Percentiles rank a stretch among this genome's conserved stretches.
These are phyloP conservation scores for Pezicula radicicola DNA, from an alignment of 2,329 filamentous ascomycete species.

Conservation along the genomic window DNA sequence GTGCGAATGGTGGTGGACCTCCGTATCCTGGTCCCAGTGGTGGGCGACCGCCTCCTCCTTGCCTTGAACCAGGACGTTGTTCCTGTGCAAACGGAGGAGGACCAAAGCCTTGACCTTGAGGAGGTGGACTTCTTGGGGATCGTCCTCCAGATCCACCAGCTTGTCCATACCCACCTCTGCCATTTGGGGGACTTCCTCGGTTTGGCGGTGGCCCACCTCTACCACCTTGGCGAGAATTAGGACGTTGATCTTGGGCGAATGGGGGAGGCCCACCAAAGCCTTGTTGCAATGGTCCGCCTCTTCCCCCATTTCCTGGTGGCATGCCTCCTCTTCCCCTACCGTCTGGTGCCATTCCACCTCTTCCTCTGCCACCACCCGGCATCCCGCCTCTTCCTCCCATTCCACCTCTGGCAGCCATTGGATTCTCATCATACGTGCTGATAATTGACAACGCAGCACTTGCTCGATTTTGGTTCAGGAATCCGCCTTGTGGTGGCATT, in stretches of 20 bases:
- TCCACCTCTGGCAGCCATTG: background rate
- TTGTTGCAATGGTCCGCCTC: background rate
- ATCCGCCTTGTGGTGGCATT: background rate
- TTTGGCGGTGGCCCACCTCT: background rate
- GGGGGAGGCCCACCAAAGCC: background rate
- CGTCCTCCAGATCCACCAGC: too few relatives aligned
- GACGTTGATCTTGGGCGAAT: background rate
- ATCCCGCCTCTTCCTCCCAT: background rate
- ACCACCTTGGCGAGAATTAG: background rate
- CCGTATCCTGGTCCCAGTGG: too few relatives aligned
- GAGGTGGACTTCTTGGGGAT: too few relatives aligned
- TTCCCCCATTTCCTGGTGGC: background rate
- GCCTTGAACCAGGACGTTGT: too few relatives aligned
- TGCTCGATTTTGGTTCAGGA: background rate
- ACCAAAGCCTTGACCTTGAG: too few relatives aligned
- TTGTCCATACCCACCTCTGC: background rate
- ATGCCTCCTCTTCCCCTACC: background rate
- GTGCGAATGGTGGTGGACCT: too few relatives aligned
- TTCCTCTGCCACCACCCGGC: background rate
- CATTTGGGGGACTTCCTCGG: background rate
- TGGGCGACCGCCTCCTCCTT: too few relatives aligned
- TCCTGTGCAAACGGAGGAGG: too few relatives aligned
- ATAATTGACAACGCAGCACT: slow-evolving; percentile 1
- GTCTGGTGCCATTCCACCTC: background rate
- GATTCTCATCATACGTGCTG: background rate